phyloP scores from a whole-genome alignment of 805 yeast genomes.

The Ogataea ganodermae region DNA sequence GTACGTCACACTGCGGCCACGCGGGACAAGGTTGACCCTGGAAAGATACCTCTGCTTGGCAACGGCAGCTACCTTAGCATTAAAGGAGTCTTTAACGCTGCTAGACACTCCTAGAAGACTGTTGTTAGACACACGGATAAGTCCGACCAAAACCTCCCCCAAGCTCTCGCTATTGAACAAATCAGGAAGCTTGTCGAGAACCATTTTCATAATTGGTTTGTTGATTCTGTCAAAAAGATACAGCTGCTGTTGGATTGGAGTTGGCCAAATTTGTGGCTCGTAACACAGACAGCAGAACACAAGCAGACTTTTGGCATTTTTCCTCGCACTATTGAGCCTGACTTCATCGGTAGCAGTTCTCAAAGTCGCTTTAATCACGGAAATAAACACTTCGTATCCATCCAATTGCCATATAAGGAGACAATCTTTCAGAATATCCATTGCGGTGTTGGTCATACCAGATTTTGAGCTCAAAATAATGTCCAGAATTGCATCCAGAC shows the following conservation, averaged over 20 bases:
- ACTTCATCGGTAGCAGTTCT: constrained; percentile 1
- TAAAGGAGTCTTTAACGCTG: constrained; percentile 8
- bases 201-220: constrained; percentile 13
- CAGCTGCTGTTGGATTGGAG: constrained; percentile 11
- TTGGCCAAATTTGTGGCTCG: constrained; percentile 21
- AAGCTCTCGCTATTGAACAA: constrained; percentile 13
- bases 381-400: constrained; percentile 22
- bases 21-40: constrained; percentile 11
- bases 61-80: constrained; percentile 4
- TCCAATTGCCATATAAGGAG: constrained; percentile 27
- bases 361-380: constrained; percentile 16
- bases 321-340: constrained; percentile 9
- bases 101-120: constrained; percentile 19
- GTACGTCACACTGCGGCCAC: constrained; percentile 11
- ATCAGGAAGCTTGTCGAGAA: constrained; percentile 5
- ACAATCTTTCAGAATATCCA: constrained; percentile 22
- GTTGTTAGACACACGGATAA: constrained; percentile 14
- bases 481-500: constrained; percentile 18
- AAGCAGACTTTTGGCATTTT: constrained; percentile 16
- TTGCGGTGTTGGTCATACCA: constrained; percentile 9
- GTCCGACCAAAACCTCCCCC: constrained; percentile 9
- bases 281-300: constrained; percentile 19
- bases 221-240: constrained; percentile 14
- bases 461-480: constrained; percentile 8
- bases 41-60: constrained; percentile 11